Evolutionary conservation across 2,329 filamentous ascomycete genomes (phyloP).

Genomic region (Aureobasidium namibiae): DNA sequence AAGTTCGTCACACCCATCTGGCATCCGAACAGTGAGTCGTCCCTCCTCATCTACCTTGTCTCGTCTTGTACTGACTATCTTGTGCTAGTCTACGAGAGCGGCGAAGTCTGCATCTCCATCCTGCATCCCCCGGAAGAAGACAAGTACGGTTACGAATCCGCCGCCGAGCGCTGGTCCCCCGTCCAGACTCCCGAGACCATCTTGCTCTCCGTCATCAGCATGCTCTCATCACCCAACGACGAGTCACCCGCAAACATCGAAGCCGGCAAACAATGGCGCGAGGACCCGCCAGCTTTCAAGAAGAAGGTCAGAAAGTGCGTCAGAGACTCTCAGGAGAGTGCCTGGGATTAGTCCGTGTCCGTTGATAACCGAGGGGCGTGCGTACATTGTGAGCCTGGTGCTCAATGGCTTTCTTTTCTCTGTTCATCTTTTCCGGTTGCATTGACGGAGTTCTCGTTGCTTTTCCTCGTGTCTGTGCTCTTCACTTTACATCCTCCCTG

Average conservation of each 20-base stretch:
- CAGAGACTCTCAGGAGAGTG: slow-evolving; percentile 62
- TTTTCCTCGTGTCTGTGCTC: neutral
- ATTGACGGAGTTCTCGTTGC: neutral
- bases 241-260: slow-evolving; percentile 94
- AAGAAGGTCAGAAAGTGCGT: slow-evolving; percentile 70
- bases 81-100: slow-evolving; percentile 66
- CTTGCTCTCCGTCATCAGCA: slow-evolving; percentile 80
- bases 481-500: neutral
- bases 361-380: neutral
- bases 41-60: neutral
- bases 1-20: slow-evolving; percentile 81
- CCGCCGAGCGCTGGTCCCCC: slow-evolving; percentile 84
- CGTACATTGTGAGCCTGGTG: neutral
- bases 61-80: neutral
- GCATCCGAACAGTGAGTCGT: slow-evolving; percentile 70
- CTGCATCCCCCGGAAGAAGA: slow-evolving; percentile 93
- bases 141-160: slow-evolving; percentile 84
- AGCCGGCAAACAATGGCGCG: slow-evolving; percentile 79
- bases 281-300: slow-evolving; percentile 71
- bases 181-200: slow-evolving; percentile 96
- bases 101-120: slow-evolving; percentile 93
- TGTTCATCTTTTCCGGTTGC: neutral
- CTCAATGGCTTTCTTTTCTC: neutral
- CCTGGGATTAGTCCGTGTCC: slow-evolving; percentile 22
- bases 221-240: slow-evolving; percentile 87